These are phyloP conservation scores for Lecanicillium sp. DNA, from an alignment of 2,329 filamentous ascomycete genomes.

Conservation along the genomic window DNA sequence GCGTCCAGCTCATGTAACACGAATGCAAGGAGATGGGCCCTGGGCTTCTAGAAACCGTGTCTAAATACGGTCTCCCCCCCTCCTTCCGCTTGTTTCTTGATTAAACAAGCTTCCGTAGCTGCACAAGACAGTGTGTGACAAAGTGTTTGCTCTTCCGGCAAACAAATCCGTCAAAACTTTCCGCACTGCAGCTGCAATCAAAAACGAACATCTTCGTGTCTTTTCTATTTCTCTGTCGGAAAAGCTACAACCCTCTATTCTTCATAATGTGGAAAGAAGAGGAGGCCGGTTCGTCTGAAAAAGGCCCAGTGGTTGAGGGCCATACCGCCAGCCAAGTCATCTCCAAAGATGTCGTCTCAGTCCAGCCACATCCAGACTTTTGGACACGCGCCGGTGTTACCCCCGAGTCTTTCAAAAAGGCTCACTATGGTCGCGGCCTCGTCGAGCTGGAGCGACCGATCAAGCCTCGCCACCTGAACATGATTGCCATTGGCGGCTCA, in stretches of 20 bases:
- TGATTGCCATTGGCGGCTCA: constrained; percentile 50
- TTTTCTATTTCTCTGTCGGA: neutral
- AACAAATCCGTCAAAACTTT: constrained; percentile 2
- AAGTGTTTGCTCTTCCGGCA: constrained; percentile 10
- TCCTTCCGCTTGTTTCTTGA: too few species aligned
- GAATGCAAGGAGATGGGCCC: neutral
- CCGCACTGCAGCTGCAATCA: neutral
- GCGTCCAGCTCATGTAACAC: neutral
- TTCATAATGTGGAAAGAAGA: constrained; percentile 10
- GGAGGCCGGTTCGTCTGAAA: constrained; percentile 8
- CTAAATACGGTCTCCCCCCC: constrained; percentile 4
- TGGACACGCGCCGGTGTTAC: constrained; percentile 34
- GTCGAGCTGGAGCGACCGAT: constrained; percentile 38
- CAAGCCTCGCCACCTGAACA: constrained; percentile 51
- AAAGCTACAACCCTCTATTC: too few species aligned
- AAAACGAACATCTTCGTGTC: neutral
- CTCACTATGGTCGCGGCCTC: constrained; percentile 27
- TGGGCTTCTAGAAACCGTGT: constrained; percentile 6
- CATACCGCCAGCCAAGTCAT: constrained; percentile 4
- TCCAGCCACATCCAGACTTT: constrained; percentile 20
- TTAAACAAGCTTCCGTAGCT: neutral
- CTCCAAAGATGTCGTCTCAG: neutral
- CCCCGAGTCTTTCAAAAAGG: constrained; percentile 32
- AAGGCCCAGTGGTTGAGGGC: neutral
- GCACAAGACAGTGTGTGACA: neutral